Conservation (phyloP, 148 eudicot genomes). For the Diospyros kaki region DNA sequence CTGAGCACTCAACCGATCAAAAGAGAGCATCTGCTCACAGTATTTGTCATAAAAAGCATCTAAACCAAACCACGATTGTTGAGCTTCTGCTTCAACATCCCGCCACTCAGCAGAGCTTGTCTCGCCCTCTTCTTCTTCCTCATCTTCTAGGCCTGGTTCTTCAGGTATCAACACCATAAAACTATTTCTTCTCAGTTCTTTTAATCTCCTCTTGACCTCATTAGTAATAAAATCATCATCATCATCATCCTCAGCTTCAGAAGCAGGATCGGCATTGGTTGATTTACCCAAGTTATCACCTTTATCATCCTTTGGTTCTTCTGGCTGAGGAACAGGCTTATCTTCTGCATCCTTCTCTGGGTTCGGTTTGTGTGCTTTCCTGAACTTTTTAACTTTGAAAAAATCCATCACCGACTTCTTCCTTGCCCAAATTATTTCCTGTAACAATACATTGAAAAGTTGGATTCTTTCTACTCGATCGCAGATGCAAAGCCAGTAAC, state of each 20-base stretch:
- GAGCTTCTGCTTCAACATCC: conserved; percentile 61
- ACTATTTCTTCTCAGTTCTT: conserved; percentile 87
- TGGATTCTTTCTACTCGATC: background rate
- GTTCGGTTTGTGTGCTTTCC: conserved; percentile 52
- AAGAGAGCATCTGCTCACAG: conserved; percentile 77
- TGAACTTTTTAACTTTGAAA: conserved; percentile 61
- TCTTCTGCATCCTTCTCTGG: conserved; percentile 36
- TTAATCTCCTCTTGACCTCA: conserved; percentile 89
- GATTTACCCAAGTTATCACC: conserved; percentile 43
- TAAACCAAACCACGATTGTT: conserved; percentile 75
- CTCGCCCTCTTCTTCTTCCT: conserved; percentile 70
- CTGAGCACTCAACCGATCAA: conserved; percentile 79
- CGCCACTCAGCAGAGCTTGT: conserved; percentile 76
- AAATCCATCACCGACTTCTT: conserved; percentile 52
- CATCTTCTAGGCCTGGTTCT: conserved; percentile 42
- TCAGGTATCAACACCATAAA: conserved; percentile 97
- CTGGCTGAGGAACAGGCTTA: conserved; percentile 43
- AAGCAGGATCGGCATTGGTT: conserved; percentile 35
- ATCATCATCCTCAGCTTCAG: conserved; percentile 51
- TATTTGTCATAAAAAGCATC: conserved; percentile 76
- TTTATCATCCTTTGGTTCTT: conserved; percentile 42
- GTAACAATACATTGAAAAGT: background rate
- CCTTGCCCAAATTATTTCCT: background rate
- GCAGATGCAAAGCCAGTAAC: background rate
- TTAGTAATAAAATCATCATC: conserved; percentile 88